phyloP scores from a whole-genome alignment of 352 stramenopile genomes.

The Phytophthora cactorum region DNA sequence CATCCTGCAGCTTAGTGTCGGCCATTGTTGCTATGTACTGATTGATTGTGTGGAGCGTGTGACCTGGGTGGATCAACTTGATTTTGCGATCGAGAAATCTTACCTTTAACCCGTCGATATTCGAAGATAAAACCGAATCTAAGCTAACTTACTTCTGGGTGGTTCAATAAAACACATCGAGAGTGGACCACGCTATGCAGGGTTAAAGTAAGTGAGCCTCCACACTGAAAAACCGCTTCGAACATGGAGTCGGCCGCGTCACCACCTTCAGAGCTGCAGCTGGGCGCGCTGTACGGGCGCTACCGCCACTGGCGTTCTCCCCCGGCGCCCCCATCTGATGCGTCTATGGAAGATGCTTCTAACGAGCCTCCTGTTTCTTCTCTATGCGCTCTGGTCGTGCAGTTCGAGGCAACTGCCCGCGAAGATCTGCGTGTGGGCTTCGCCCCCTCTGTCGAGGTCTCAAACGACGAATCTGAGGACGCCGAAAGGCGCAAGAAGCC shows the following conservation, averaged over 20 bases:
- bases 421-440: conserved; percentile 80
- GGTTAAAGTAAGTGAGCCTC: conserved; percentile 1
- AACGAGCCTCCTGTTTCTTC: conserved; percentile 13
- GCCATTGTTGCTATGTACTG: conserved; percentile 47
- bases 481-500: conserved; percentile 11
- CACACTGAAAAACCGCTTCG: conserved; percentile 1
- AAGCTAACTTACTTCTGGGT: too few relatives aligned
- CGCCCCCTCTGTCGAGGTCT: conserved; percentile 34
- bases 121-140: too few relatives aligned
- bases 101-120: too few relatives aligned
- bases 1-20: conserved; percentile 83
- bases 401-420: conserved; percentile 70
- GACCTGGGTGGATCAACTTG: conserved; percentile 2
- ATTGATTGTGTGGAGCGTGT: conserved; percentile 17
- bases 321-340: neutral
- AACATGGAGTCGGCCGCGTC: conserved; percentile 30
- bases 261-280: conserved; percentile 45
- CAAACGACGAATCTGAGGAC: conserved; percentile 16
- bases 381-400: conserved; percentile 53
- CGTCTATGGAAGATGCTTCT: conserved; percentile 10
- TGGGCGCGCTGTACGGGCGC: conserved; percentile 60
- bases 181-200: neutral
- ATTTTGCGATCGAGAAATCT: too few relatives aligned
- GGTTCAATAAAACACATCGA: too few relatives aligned
- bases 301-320: conserved; percentile 52